Evolutionary conservation across 306 rosid species (phyloP), one percentile per base, ranked within the genome.

Genomic region (Amphicarpaea edgeworthii): DNA sequence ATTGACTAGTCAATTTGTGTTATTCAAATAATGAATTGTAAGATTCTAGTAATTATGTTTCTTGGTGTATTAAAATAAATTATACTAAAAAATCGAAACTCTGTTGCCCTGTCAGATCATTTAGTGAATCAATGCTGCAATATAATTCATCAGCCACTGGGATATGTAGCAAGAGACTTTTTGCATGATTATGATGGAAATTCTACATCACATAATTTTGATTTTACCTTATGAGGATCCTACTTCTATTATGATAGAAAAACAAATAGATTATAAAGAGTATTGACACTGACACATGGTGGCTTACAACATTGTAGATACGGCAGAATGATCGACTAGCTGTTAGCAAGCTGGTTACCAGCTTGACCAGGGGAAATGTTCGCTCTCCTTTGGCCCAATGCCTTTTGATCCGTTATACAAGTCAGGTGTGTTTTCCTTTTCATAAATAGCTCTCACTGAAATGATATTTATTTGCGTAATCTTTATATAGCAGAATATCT

Each of bases 331-430:
- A 95, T 80, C 93, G 97, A 51, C 88, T 92, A 23, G 99, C 99
- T 81, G 97, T 95, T 73, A 95, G 93, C 92, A 92, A 92, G 85
- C 87, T 95, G 82, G 99, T 95, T 76, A 92, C 97, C 82, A 95
- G 99, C 91, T 86, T 95, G 85, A 95, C 99, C 47, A 90, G 89
- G 83, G 98, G 98, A 77, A 84, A 89, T 70, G 97, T 88, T 67
- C 96, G 99, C 79, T 95, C 99, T 34, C 99, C 99, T n/a, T 82
- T 95, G 84, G 99, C 99, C 45, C 97, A 92, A 45, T 90, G 99
- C 87, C 91, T 95, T 72, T 84, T 95, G 90, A 88, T 95, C 61
- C 99, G 99, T 43, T 95, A 92, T 79, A 90, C 99, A 72, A 95
- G 97, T 77, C 97, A 95, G 97, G 99, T 90, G 64, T 68, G 79